Conservation (phyloP, 2,329 filamentous ascomycete genomes). For the Pseudogymnoascus sp. region DNA sequence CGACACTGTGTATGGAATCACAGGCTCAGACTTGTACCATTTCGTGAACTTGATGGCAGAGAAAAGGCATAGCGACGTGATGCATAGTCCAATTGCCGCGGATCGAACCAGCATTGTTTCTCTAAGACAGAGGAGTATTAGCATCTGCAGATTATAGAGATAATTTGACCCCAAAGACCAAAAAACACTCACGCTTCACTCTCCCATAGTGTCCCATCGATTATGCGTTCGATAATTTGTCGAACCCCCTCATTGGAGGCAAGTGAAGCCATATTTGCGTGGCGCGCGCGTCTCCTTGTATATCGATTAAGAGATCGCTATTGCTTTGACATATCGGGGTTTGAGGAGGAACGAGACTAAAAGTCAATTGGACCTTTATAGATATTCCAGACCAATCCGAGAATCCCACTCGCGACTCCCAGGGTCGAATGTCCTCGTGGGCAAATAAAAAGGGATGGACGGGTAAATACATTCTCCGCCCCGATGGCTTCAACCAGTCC, state of each 20-base stretch:
- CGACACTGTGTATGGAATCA: conserved; percentile 51
- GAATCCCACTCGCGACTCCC: not conserved
- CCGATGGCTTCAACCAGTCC: not conserved
- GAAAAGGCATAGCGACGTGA: conserved; percentile 19
- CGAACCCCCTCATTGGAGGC: not conserved
- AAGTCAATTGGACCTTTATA: conserved; percentile 6
- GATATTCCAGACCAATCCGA: not conserved
- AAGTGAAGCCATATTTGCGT: not conserved
- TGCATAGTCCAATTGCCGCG: not conserved
- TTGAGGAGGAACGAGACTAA: not conserved
- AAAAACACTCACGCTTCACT: not conserved
- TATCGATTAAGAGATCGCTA: conserved; percentile 1
- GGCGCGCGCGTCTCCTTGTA: not conserved
- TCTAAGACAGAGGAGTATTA: not conserved
- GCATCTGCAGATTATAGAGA: not conserved
- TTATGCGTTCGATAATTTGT: not conserved
- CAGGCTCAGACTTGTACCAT: conserved; percentile 26
- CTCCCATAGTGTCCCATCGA: not conserved
- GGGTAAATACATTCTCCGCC: conserved; percentile 5
- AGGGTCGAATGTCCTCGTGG: not conserved
- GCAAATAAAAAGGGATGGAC: conserved; percentile 6
- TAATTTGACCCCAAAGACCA: not conserved
- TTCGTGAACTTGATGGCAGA: conserved; percentile 17
- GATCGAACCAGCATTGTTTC: not conserved
- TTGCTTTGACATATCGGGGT: not conserved